Conservation (phyloP, 83 land plant species). For the Picea mariana region DNA sequence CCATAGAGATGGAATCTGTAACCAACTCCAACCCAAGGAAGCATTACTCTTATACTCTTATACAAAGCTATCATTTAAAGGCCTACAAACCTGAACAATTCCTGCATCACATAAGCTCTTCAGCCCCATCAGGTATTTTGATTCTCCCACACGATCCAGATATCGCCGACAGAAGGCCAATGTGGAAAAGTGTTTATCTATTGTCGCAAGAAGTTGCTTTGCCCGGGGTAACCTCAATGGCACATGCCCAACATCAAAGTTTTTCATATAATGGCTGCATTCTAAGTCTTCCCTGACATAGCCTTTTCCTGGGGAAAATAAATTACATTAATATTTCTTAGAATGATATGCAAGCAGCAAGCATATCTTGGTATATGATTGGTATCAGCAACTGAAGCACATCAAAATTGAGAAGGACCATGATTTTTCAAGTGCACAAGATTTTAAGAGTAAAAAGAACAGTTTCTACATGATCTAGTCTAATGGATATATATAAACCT, state of each 20-base stretch:
- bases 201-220: conserved; percentile 88
- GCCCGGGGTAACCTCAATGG: conserved; percentile 91
- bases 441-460: background rate
- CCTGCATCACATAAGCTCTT: conserved; percentile 94
- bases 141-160: conserved; percentile 91
- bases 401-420: background rate
- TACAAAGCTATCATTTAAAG: background rate
- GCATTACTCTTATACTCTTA: background rate
- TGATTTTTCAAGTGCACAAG: background rate
- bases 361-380: background rate
- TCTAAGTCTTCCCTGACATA: conserved; percentile 98
- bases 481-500: conserved; percentile 39
- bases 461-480: background rate
- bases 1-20: background rate
- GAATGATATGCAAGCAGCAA: background rate
- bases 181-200: conserved; percentile 94
- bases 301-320: conserved; percentile 73
- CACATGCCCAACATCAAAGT: conserved; percentile 92
- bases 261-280: conserved; percentile 99
- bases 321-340: background rate
- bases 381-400: background rate
- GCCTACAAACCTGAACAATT: conserved; percentile 78
- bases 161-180: conserved; percentile 95
- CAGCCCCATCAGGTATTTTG: conserved; percentile 96
- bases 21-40: background rate